These are phyloP conservation scores for Cercospora nicotianae DNA, from an alignment of 2,329 filamentous ascomycete genomes.

Conservation along the genomic window DNA sequence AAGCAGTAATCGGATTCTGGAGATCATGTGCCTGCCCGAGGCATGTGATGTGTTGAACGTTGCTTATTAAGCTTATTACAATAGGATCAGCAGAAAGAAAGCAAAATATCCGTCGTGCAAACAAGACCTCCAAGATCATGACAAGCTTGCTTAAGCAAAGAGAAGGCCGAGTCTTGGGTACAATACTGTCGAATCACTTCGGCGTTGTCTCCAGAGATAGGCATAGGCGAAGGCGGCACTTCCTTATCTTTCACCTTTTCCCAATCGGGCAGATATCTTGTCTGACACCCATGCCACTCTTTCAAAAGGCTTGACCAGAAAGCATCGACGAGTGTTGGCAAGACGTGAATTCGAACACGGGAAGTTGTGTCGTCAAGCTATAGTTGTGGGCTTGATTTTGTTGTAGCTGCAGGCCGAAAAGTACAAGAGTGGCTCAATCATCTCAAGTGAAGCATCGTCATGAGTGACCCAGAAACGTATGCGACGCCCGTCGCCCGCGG, in stretches of 20 bases:
- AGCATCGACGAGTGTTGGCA: neutral
- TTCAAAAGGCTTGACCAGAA: neutral
- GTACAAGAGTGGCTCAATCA: neutral
- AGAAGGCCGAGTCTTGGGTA: neutral
- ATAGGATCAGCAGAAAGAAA: neutral
- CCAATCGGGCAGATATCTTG: neutral
- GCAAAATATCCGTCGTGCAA: neutral
- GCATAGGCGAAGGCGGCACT: neutral
- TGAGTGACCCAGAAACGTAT: neutral
- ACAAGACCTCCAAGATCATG: neutral
- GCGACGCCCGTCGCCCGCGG: neutral
- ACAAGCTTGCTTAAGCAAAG: neutral
- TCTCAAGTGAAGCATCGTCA: neutral
- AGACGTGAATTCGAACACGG: neutral
- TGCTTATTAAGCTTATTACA: neutral
- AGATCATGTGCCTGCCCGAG: neutral
- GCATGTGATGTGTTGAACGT: neutral
- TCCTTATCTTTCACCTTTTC: neutral
- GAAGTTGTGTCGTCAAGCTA: too few relatives aligned
- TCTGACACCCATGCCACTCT: neutral
- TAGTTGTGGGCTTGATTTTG: neutral
- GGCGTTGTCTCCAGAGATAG: slow-evolving; percentile 1
- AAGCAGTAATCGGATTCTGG: neutral
- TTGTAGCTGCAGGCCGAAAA: neutral
- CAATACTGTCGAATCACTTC: neutral